Evolutionary conservation across 164 flowering plant species (phyloP).

Genomic region (Warburgia ugandensis): DNA sequence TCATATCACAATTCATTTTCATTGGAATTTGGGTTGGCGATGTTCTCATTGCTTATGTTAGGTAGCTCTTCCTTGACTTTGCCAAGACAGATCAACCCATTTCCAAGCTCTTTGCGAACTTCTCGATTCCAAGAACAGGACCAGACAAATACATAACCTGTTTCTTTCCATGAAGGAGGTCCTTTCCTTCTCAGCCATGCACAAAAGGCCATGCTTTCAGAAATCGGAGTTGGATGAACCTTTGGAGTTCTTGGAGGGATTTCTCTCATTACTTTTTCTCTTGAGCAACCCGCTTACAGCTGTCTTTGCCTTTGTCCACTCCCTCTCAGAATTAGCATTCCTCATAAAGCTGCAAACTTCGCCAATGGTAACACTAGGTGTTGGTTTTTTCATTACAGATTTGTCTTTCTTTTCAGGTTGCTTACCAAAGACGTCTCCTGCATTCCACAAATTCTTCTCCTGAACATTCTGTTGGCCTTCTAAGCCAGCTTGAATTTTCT

Average conservation of each 20-base stretch:
- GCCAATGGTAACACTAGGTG: constrained; percentile 12
- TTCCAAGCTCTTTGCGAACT: no score
- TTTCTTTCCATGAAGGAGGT: no score
- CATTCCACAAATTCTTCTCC: constrained; percentile 5
- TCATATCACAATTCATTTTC: no score
- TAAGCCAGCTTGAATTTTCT: constrained; percentile 2
- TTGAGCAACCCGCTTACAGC: constrained; percentile 41
- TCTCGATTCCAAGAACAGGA: no score
- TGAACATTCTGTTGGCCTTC: background rate
- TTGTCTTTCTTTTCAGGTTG: constrained; percentile 8
- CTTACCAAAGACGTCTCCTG: constrained; percentile 1
- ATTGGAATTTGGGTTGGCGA: no score
- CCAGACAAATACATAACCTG: no score
- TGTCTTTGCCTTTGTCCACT: constrained; percentile 57
- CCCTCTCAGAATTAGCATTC: constrained; percentile 52
- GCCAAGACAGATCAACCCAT: no score
- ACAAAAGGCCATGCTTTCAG: background rate
- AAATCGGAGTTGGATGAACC: background rate
- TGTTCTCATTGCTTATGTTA: no score
- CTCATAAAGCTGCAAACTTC: constrained; percentile 65
- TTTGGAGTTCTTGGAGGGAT: background rate
- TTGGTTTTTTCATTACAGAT: constrained; percentile 2
- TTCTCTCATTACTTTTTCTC: constrained; percentile 21
- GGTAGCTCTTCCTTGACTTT: no score
- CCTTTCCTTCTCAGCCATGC: no score